Evolutionary conservation across 441 rosid species (phyloP).

Genomic region (Jatropha podagrica): DNA sequence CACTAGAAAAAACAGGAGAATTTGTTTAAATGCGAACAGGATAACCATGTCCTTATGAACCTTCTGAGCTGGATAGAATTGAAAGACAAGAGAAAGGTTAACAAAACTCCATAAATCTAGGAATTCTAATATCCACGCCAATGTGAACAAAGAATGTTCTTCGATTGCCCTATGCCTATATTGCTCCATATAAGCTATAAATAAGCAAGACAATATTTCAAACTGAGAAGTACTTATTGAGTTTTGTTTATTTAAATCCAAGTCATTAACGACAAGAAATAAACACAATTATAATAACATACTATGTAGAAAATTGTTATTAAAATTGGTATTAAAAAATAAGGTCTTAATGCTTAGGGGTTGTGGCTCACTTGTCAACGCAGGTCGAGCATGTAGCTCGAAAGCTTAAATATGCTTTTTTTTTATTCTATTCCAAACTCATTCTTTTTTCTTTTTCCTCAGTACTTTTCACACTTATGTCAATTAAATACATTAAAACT

Average conservation of each 20-base stretch:
- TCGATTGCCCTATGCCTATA: conserved; percentile 26
- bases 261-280: no score
- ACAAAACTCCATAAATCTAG: conserved; percentile 21
- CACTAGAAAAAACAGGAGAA: conserved; percentile 1
- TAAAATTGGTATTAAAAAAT: no score
- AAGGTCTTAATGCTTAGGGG: no score
- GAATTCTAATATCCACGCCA: conserved; percentile 19
- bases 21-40: conserved; percentile 11
- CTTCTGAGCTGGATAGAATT: conserved; percentile 8
- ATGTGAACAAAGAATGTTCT: conserved; percentile 13
- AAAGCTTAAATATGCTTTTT: no score
- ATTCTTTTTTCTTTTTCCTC: background rate
- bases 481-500: conserved; percentile 12
- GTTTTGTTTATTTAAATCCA: no score
- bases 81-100: background rate
- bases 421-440: conserved; percentile 1
- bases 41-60: conserved; percentile 20
- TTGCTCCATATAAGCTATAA: background rate
- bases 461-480: background rate
- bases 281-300: no score
- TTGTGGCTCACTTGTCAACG: no score
- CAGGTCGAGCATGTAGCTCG: no score
- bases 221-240: no score
- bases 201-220: conserved; percentile 20
- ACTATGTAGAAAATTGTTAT: no score